Evolutionary conservation across 495 filamentous ascomycete genomes (phyloP).

Genomic region (Cercophora newfieldiana): DNA sequence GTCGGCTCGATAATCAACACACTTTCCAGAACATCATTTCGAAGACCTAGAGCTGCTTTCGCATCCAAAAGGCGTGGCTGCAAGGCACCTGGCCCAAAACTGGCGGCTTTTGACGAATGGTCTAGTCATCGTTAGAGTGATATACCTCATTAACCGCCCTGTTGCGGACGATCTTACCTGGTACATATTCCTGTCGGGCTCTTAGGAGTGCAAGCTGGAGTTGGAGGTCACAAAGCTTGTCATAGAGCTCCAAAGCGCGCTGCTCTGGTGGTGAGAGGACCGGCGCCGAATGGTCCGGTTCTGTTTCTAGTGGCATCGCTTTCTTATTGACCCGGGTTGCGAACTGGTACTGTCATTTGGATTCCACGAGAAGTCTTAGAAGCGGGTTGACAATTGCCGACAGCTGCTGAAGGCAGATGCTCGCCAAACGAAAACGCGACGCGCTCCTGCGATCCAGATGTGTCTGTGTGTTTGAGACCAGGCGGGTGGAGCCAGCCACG

Average conservation of each 20-base stretch:
- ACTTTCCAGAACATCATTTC: constrained; percentile 63
- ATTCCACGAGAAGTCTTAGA: neutral
- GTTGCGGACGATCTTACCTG: constrained; percentile 7
- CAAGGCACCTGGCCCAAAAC: constrained; percentile 49
- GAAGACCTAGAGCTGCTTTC: constrained; percentile 65
- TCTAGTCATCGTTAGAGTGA: constrained; percentile 8
- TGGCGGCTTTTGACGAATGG: neutral
- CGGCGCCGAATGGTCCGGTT: neutral
- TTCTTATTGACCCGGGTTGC: neutral
- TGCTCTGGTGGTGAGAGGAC: constrained; percentile 51
- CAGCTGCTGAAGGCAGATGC: neutral
- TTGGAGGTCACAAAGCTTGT: constrained; percentile 66
- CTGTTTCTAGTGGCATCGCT: neutral
- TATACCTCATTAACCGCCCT: neutral
- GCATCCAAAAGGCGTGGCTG: constrained; percentile 68
- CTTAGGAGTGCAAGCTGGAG: constrained; percentile 68
- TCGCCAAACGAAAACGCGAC: neutral
- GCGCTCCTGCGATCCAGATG: neutral
- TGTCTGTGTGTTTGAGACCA: too few relatives aligned
- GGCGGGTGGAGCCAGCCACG: neutral
- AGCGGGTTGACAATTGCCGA: neutral
- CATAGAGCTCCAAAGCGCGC: constrained; percentile 64
- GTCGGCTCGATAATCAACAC: constrained; percentile 70
- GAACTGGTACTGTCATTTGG: neutral
- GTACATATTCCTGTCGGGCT: constrained; percentile 38